Base-by-base conservation (phyloP, 768 basidiomycete species). In the Mycena metata region DNA sequence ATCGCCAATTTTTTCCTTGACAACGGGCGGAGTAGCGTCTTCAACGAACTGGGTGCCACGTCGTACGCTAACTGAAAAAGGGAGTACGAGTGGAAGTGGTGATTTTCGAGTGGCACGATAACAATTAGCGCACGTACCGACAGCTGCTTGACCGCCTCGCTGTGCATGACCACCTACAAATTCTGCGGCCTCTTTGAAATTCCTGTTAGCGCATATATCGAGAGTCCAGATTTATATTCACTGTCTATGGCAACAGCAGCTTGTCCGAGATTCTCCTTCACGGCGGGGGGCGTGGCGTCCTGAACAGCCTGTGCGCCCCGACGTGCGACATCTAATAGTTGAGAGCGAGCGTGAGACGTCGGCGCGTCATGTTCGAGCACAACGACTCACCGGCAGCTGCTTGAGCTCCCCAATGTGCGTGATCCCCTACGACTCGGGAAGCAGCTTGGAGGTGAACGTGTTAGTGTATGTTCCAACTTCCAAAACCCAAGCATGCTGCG, bases 221-320 rank as follows among this genome's bases (percentile, higher is more conserved):
- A 47, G 46, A 47, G 12, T 47, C 46, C 21, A n/a, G 19, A 47
- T 47, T 11, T 23, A 47, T 47, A 47, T 47, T n/a, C 19, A 47
- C 46, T 47, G 46, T 47, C 46, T 47, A 47, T 47, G 46, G 46
- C 46, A 47, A 47, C 46, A 47, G 46, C 46, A 33, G 57, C 57
- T 46, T 59, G 57, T 59, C 57, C 57, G 57, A 59, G 57, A 43
- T 46, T 59, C 57, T 59, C 43, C 45, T 46, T 59, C 42, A 59
- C 43, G 57, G 42, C 57, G 24, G 45, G 43, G 57, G 57, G 42
- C 42, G 57, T 59, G 33, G 57, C 30, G 35, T 46, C 43, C 35
- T 46, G 57, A 59, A 47, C 43, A 46, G 57, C 57, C 42, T 33
- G 57, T 59, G 57, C 57, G 43, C 57, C 57, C 33, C 57, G 57